Base-by-base conservation (phyloP, 2,329 filamentous ascomycete species). In the Talaromyces sp. region DNA sequence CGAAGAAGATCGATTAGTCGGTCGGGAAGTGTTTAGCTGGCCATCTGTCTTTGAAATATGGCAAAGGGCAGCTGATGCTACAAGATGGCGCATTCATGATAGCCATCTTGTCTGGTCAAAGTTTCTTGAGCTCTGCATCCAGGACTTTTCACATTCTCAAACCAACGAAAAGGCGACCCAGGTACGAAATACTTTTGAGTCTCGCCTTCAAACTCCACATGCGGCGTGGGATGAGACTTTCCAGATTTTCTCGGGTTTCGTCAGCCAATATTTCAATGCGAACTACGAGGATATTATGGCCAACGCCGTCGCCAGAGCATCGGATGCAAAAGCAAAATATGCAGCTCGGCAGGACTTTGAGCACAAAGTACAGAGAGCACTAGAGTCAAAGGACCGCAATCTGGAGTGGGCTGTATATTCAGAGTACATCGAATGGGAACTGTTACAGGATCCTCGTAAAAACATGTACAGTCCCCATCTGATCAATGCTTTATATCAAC, bases 401-500 rank as follows among this genome's bases (percentile, higher is more conserved):
- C 76, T 79, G 9, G 83, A 88, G 66, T 86, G 85, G 75, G 75
- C 77, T 22, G 77, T 82, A 3, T 85, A 85, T 68, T 78, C 76
- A 4, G 86, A 90, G 63, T 99, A 99, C 72, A 81, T 98, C 19
- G 88, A 91, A 62, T 97, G 92, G 90, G 95, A 99, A 80, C 85
- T 89, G 71, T 82, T 78, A 19, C 86, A 88, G 72, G 83, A 82
- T 68, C 84, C 84, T 69, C 85, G 85, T 67, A 87, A 84, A 71
- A 77, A 81, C 13, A 74, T 81, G 19, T 84, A 83, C 71, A 83
- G 82, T 69, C 80, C 84, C 70, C 83, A 82, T 27, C 75, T 88
- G 14, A 81, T 84, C 68, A 84, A 84, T 70, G 83, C 85, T 16
- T 82, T 97, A 1, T 97, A 91, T 73, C 88, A 92, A 70, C 88